Evolutionary conservation across 2,329 filamentous ascomycete genomes (phyloP).

Genomic region (Ustulina deusta): DNA sequence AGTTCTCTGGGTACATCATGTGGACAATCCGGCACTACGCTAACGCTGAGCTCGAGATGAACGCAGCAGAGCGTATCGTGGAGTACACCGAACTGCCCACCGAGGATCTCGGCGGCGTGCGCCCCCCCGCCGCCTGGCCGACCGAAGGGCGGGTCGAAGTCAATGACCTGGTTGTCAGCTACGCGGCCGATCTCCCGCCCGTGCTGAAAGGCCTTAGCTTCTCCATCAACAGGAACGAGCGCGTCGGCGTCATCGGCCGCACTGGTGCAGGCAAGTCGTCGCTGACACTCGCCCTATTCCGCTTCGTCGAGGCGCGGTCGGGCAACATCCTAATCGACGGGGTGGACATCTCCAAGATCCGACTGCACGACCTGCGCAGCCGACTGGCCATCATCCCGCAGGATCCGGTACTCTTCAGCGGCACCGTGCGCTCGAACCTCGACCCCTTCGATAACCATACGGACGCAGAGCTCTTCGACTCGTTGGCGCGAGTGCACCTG

Average conservation of each 20-base stretch:
- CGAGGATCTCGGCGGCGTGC: constrained; percentile 71
- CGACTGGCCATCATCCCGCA: constrained; percentile 83
- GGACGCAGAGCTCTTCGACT: constrained; percentile 76
- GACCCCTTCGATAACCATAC: constrained; percentile 80
- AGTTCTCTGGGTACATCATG: constrained; percentile 73
- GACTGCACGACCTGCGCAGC: constrained; percentile 76
- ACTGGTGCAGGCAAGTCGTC: constrained; percentile 85
- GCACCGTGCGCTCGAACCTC: constrained; percentile 80
- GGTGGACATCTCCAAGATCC: constrained; percentile 78
- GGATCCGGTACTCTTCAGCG: constrained; percentile 84
- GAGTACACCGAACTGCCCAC: constrained; percentile 79
- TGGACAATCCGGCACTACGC: constrained; percentile 60
- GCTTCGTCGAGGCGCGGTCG: constrained; percentile 76
- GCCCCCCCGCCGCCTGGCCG: constrained; percentile 79
- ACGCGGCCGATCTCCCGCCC: constrained; percentile 77
- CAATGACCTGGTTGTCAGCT: constrained; percentile 76
- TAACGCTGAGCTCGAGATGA: constrained; percentile 81
- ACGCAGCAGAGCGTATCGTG: constrained; percentile 79
- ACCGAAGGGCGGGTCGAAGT: constrained; percentile 79
- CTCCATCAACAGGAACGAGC: constrained; percentile 72
- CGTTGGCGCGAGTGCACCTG: constrained; percentile 78
- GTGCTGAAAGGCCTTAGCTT: constrained; percentile 79
- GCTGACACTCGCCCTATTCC: constrained; percentile 79
- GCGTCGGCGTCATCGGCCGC: constrained; percentile 81
- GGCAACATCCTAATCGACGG: constrained; percentile 79